Base-by-base conservation (phyloP, 371 early-diverging fungal species). In the Amoeboaphelidium occidentale region DNA sequence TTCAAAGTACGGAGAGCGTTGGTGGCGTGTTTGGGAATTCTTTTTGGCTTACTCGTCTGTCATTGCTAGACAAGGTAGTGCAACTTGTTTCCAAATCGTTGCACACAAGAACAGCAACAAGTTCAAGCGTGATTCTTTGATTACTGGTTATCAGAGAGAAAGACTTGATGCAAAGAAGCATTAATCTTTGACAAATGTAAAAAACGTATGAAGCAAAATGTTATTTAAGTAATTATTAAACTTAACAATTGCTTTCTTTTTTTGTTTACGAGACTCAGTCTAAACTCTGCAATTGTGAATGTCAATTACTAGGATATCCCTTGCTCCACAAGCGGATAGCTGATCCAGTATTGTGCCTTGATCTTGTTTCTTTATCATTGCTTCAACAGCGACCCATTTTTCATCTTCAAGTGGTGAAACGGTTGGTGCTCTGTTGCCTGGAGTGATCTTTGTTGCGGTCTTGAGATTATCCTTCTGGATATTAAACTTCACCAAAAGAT, bases 1-100 rank as follows among this genome's bases (percentile, higher is more conserved):
- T 45, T 73, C 62, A 51, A 77, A 74, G 55, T 92, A 92, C 53
- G 93, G 90, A 46, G 79, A 81, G 60, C 69, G 75, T 50, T 75
- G 85, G 84, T 60, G 53, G 60, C 49, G 81, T 53, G 63, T 79
- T 56, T 86, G 86, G 86, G 82, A 89, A 72, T 70, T 91, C 65
- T 94, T 92, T 81, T 77, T 94, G 55, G 81, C 89, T 48, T 94
- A 89, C 86, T 86, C 89, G 43, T 73, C 78, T 55, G 87, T 92
- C 58, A 71, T 85, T 52, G 76, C 90, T 32, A 78, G 91, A 57
- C 96, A 94, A 69, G 92, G 93, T 13, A 73, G 78, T 55, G 84
- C 93, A 10, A 90, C 93, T 43, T 83, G 84, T 68, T 94, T 81
- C 80, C 90, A 89, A 70, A 79, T 94, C 56, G 70, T 79, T 48